Conservation (phyloP, 2,329 filamentous ascomycete genomes). For the Colletotrichum agaves region DNA sequence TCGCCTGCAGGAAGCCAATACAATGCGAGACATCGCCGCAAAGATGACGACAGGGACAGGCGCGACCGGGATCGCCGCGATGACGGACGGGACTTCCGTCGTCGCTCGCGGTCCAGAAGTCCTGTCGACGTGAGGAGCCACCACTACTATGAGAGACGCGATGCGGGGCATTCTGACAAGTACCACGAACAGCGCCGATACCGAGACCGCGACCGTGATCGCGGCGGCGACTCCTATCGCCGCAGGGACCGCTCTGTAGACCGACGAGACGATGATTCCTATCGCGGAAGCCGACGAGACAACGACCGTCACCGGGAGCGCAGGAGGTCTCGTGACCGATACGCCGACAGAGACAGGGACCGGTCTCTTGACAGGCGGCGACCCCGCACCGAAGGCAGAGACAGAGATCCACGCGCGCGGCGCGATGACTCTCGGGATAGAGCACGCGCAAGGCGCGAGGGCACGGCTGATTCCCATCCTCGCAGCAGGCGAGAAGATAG, state of each 20-base stretch:
- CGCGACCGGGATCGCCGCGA: conserved; percentile 63
- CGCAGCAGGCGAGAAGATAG: conserved; percentile 75
- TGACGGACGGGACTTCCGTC: conserved; percentile 62
- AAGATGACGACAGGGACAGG: conserved; percentile 70
- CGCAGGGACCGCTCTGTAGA: conserved; percentile 78
- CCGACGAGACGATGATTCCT: conserved; percentile 72
- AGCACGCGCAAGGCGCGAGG: conserved; percentile 71
- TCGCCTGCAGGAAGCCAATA: conserved; percentile 89
- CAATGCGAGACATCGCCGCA: conserved; percentile 75
- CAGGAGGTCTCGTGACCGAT: conserved; percentile 71
- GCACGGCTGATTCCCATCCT: conserved; percentile 75
- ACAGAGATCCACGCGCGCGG: conserved; percentile 72
- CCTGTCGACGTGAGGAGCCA: conserved; percentile 65
- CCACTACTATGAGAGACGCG: conserved; percentile 37
- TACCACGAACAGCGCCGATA: conserved; percentile 63
- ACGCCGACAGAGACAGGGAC: conserved; percentile 67
- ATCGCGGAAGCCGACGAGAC: conserved; percentile 71
- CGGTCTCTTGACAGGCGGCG: conserved; percentile 62
- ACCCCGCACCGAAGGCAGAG: conserved; percentile 71
- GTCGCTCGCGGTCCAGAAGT: conserved; percentile 71
- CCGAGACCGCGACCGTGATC: conserved; percentile 64
- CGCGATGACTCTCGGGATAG: conserved; percentile 80
- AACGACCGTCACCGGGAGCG: conserved; percentile 64
- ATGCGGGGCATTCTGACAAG: conserved; percentile 53
- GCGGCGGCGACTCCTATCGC: conserved; percentile 69